Base-by-base conservation (phyloP, 2,329 filamentous ascomycete species). In the Penicillium sp. region DNA sequence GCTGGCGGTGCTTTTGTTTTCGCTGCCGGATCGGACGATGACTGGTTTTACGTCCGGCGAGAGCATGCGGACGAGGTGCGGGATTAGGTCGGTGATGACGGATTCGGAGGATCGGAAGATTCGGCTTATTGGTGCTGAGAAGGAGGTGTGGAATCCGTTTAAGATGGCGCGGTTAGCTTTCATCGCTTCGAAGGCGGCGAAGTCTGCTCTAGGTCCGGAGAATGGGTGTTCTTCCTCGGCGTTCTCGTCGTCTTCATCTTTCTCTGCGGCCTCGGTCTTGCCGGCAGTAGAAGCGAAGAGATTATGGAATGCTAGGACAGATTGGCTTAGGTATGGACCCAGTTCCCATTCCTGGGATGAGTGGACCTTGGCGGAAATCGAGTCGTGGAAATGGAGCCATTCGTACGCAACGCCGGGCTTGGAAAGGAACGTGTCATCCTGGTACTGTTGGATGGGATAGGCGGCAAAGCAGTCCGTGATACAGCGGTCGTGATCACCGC, bases 361-460 rank as follows among this genome's bases (percentile, higher is more conserved):
- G 69, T 87, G 95, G 1, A 97, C 82, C 34, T 87, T 86, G 1
- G 87, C 87, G 21, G 91, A 91, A 59, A 96, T 87, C 0, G 81
- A 79, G 66, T 97, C 94, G 73, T 97, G 90, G 74, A 99, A 97
- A 71, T 95, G 82, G 51, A 99, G 83, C 94, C 94, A 99, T 67
- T 97, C 93, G 72, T 96, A 96, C 0, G 91, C 91, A 1, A 83
- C 78, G 61, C 88, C 87, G 0, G 95, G 95, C 69, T 99, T 99
- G 29, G 87, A 90, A 28, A 99, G 85, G 63, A 91, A 88, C 1
- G 87, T 89, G 72, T 99, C 94, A 71, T 99, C 94, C 76, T 97
- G 95, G 74, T 89, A 99, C 18, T 92, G 87, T 64, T 92, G 90
- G 37, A 85, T 86, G 0, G 93, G 92, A 71, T 96, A 99, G 61